Evolutionary conservation across 2,329 filamentous ascomycete species (phyloP).

Genomic region (Trichophyton schoenleinii): DNA sequence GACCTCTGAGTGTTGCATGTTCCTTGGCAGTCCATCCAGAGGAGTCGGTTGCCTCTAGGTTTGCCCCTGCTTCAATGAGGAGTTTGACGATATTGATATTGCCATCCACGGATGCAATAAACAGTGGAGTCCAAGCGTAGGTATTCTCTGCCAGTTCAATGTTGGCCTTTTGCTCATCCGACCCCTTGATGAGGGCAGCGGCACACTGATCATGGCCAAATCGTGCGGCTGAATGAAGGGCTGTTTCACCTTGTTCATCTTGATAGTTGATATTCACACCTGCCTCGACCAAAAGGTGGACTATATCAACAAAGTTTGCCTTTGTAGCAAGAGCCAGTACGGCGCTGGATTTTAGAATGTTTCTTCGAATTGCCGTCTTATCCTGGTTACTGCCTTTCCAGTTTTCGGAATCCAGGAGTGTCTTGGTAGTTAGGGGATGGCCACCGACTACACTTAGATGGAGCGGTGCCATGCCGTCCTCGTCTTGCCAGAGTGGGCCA

Average conservation of each 20-base stretch:
- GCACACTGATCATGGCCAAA: constrained; percentile 77
- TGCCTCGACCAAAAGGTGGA: constrained; percentile 75
- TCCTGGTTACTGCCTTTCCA: constrained; percentile 54
- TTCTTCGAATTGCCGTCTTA: constrained; percentile 53
- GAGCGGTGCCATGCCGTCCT: constrained; percentile 78
- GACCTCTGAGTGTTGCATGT: constrained; percentile 79
- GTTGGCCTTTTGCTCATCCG: constrained; percentile 57
- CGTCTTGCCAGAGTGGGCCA: constrained; percentile 77
- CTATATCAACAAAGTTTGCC: constrained; percentile 71
- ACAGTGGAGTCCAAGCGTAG: constrained; percentile 91
- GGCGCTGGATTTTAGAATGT: constrained; percentile 70
- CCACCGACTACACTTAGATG: constrained; percentile 88
- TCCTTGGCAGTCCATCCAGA: constrained; percentile 93
- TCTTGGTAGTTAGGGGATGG: constrained; percentile 72
- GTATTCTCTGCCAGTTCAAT: constrained; percentile 67
- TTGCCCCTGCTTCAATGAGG: constrained; percentile 64
- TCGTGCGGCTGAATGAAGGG: constrained; percentile 79
- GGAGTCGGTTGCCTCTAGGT: constrained; percentile 61
- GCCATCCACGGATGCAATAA: constrained; percentile 84
- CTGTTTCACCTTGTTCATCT: constrained; percentile 79
- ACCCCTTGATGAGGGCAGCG: constrained; percentile 59
- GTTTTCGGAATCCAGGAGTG: constrained; percentile 66
- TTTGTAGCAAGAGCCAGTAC: constrained; percentile 79
- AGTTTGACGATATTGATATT: constrained; percentile 62
- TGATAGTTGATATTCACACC: constrained; percentile 90